phyloP scores from a whole-genome alignment of 169 alveolate genomes.

The Babesia bigemina region DNA sequence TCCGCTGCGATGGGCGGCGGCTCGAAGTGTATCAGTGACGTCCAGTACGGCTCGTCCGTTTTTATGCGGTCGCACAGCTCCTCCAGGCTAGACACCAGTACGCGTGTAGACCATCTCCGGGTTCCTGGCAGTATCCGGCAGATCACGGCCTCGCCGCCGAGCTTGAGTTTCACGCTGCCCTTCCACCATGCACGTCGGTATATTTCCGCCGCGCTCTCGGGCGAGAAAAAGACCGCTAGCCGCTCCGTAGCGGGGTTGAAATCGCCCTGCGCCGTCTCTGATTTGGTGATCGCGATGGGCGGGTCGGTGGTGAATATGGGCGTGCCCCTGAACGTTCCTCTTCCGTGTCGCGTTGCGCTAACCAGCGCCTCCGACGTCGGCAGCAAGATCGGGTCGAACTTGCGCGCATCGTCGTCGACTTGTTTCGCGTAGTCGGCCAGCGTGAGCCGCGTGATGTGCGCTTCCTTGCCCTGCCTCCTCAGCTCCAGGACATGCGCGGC shows the following conservation, averaged over 20 bases:
- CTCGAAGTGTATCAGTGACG: conserved; percentile 9
- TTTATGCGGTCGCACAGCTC: conserved; percentile 42
- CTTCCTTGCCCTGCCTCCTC: conserved; percentile 42
- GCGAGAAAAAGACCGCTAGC: conserved; percentile 32
- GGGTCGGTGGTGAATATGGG: conserved; percentile 67
- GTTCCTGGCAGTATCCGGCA: conserved; percentile 9
- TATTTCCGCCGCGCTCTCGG: conserved; percentile 29
- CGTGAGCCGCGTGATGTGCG: conserved; percentile 4
- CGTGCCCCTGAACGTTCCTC: conserved; percentile 37
- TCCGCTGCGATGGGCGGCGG: conserved; percentile 13
- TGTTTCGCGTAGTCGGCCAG: conserved; percentile 22
- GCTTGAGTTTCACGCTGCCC: not conserved
- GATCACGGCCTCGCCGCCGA: not conserved
- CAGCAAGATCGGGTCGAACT: conserved; percentile 26
- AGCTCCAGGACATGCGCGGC: conserved; percentile 53
- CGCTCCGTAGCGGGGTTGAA: conserved; percentile 21
- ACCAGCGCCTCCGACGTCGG: conserved; percentile 44
- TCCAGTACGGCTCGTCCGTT: conserved; percentile 52
- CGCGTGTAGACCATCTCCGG: conserved; percentile 20
- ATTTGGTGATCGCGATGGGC: conserved; percentile 32
- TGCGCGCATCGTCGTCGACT: not conserved
- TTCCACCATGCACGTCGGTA: conserved; percentile 45
- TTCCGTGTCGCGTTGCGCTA: conserved; percentile 41
- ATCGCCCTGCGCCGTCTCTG: not conserved
- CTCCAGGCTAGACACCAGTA: conserved; percentile 42